These are phyloP conservation scores for Stachybotrys chartarum DNA, from an alignment of 2,329 filamentous ascomycete genomes.

Conservation along the genomic window DNA sequence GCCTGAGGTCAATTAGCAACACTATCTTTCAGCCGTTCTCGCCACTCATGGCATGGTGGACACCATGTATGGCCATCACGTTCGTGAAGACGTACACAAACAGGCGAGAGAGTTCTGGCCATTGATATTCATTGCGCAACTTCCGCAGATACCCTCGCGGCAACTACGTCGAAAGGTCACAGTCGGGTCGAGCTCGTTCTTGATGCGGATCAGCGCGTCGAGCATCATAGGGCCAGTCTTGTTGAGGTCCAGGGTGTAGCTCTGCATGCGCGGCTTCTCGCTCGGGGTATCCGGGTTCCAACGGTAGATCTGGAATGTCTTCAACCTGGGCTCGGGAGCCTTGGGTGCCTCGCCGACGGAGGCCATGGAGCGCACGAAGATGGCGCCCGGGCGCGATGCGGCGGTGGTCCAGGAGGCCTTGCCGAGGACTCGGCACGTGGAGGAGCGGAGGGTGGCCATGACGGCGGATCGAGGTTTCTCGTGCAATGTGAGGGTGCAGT, in stretches of 20 bases:
- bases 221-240: conserved; percentile 99
- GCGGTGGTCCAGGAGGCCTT: conserved; percentile 28
- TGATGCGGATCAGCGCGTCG: conserved; percentile 94
- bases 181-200: conserved; percentile 97
- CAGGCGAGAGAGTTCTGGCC: conserved; percentile 97
- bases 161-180: conserved; percentile 94
- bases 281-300: conserved; percentile 93
- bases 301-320: conserved; percentile 97
- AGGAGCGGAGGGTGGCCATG: conserved; percentile 58
- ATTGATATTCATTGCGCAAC: conserved; percentile 99
- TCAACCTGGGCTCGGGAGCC: conserved; percentile 61
- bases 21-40: too few relatives aligned
- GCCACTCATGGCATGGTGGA: neutral
- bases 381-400: conserved; percentile 31
- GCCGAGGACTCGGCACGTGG: conserved; percentile 44
- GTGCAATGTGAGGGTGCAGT: neutral
- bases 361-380: conserved; percentile 46
- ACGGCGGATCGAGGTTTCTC: conserved; percentile 12
- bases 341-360: conserved; percentile 52
- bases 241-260: conserved; percentile 91
- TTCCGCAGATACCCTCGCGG: conserved; percentile 96
- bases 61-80: neutral
- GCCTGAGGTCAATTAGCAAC: conserved; percentile 48
- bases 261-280: conserved; percentile 93
- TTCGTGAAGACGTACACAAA: conserved; percentile 58